Base-by-base conservation (phyloP, 1,284 basidiomycete genomes). In the Kalmanozyma brasiliensis region DNA sequence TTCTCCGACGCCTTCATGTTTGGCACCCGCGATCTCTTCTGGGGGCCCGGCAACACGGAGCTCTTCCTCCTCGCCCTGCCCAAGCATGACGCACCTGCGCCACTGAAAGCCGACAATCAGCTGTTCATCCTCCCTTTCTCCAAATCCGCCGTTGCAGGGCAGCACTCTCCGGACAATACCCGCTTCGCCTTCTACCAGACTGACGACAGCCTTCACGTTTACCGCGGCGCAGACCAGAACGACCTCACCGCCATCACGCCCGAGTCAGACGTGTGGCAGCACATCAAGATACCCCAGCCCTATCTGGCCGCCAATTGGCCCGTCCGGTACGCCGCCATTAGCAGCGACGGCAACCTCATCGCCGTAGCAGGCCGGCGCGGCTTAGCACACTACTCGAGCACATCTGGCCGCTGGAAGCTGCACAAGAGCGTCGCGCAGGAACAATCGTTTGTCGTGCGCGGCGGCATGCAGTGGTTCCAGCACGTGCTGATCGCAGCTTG, bases 191-290 rank as follows among this genome's bases (percentile, higher is more conserved):
- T 98, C 82, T 85, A 97, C 33, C 93, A 97, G 83, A 89, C 95
- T 87, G 94, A 98, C 77, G 94, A 98, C 78, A 88, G 92, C 35
- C 90, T 93, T 1, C 86, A 97, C 4, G 89, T 98, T n/a, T 98
- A 98, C 81, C 88, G 96, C 58, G 95, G 96, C 3, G 91, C 93
- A 19, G 95, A 98, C 82, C 94, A 97, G 83, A 94, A 93, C 8
- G 95, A 98, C 79, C 91, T 96, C 89, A 94, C 93, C 78, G 90
- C 98, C 44, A 97, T 98, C 81, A 97, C 97, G 78, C 95, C 95
- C n/a, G 94, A 97, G 78, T 93, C 92, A 3, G 95, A 98, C 76
- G 93, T 97, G 8, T 80, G 78, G 78, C 78, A 73, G 23, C 64
- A 68, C 37, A 52, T 76, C 47, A 65, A 91, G 89, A 88, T 98